phyloP scores from a whole-genome alignment of 2,329 filamentous ascomycete species.

The Alternaria consortialis region DNA sequence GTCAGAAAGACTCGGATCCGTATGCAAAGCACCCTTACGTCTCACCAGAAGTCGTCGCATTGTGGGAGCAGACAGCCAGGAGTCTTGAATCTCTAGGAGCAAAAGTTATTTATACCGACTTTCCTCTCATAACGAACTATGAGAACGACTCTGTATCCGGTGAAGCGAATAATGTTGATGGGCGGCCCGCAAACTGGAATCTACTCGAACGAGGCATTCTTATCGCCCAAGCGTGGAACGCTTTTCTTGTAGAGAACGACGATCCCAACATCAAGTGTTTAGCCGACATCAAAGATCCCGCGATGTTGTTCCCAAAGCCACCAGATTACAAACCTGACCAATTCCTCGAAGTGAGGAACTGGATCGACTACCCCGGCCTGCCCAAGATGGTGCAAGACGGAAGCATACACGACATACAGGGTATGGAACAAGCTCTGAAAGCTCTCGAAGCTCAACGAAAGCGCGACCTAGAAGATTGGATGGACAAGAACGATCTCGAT shows the following conservation, averaged over 20 bases:
- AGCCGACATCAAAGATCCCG: conserved; percentile 50
- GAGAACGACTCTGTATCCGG: conserved; percentile 51
- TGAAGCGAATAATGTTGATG: conserved; percentile 53
- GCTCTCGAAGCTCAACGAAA: conserved; percentile 61
- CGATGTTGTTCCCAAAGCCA: conserved; percentile 51
- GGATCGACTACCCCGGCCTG: conserved; percentile 51
- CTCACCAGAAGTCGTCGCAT: conserved; percentile 50
- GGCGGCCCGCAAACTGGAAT: conserved; percentile 58
- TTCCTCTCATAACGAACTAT: conserved; percentile 58
- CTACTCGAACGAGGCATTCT: conserved; percentile 58
- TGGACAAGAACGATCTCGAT: conserved; percentile 55
- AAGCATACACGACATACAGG: conserved; percentile 55
- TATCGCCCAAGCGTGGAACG: conserved; percentile 63
- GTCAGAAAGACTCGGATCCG: conserved; percentile 45
- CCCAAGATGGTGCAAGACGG: conserved; percentile 41
- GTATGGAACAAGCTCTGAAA: conserved; percentile 55
- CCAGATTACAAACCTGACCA: conserved; percentile 49
- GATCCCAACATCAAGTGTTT: conserved; percentile 53
- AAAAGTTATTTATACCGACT: conserved; percentile 55
- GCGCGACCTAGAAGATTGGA: conserved; percentile 62
- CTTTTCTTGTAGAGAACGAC: conserved; percentile 57
- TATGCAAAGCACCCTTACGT: conserved; percentile 49
- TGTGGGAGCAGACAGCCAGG: conserved; percentile 46
- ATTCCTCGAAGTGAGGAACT: conserved; percentile 52
- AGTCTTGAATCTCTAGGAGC: conserved; percentile 56